Percentiles rank a stretch among this genome's conserved stretches.
phyloP scores from a whole-genome alignment of 495 filamentous ascomycete genomes.

The Lasiosphaeris hirsuta region DNA sequence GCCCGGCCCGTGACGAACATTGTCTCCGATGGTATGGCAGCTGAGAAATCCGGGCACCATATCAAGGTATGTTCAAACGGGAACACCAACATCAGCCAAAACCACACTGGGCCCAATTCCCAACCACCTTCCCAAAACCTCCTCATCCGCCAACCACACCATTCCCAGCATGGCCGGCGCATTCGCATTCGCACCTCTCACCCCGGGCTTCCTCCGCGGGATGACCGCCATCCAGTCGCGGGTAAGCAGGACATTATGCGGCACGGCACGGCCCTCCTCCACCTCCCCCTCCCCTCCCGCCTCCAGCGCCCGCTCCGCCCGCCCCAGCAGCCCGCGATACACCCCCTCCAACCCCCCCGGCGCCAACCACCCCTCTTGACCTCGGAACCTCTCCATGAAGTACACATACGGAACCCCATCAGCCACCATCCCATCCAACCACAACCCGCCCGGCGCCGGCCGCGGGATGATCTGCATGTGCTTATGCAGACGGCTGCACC shows the following conservation, averaged over 20 bases:
- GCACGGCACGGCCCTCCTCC: constrained; percentile 14
- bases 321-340: constrained; percentile 27
- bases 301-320: constrained; percentile 21
- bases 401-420: constrained; percentile 16
- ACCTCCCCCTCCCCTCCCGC: neutral
- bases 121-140: constrained; percentile 32
- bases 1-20: too few relatives aligned
- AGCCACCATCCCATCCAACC: constrained; percentile 7
- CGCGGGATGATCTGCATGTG: constrained; percentile 42
- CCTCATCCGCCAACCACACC: constrained; percentile 32
- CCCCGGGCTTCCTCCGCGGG: constrained; percentile 26
- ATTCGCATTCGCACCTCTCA: constrained; percentile 32
- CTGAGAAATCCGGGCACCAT: too few relatives aligned
- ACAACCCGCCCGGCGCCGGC: constrained; percentile 11
- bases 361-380: constrained; percentile 14
- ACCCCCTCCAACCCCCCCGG: constrained; percentile 10
- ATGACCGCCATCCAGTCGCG: constrained; percentile 41
- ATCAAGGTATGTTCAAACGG: neutral
- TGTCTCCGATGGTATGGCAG: too few relatives aligned
- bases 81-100: constrained; percentile 13
- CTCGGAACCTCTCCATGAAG: constrained; percentile 15
- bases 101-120: constrained; percentile 12
- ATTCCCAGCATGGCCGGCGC: constrained; percentile 41
- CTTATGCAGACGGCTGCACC: constrained; percentile 44
- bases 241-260: constrained; percentile 43